These are phyloP conservation scores for Apiospora malaysiana DNA, from an alignment of 2,329 filamentous ascomycete species.

Conservation along the genomic window DNA sequence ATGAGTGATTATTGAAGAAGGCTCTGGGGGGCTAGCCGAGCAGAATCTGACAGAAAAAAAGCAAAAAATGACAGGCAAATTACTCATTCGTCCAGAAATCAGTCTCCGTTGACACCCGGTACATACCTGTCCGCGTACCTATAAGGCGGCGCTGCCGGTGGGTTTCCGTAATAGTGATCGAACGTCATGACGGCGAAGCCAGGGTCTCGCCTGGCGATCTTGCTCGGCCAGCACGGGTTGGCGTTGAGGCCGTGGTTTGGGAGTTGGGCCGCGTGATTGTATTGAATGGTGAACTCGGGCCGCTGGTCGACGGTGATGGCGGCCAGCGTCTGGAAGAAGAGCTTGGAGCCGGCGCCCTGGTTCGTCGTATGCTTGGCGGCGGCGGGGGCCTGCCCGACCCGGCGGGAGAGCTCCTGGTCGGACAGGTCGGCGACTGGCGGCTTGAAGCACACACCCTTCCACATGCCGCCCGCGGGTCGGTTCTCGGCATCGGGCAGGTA, in stretches of 20 bases:
- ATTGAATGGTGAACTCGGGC: conserved; percentile 26
- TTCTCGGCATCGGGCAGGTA: conserved; percentile 25
- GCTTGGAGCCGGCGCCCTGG: background rate
- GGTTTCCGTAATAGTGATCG: conserved; percentile 31
- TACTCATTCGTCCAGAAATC: no score
- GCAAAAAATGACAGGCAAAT: no score
- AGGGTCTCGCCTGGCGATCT: conserved; percentile 28
- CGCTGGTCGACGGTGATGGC: conserved; percentile 21
- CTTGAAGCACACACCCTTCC: conserved; percentile 23
- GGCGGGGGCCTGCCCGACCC: background rate
- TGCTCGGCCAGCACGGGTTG: conserved; percentile 33
- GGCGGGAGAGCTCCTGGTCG: conserved; percentile 16
- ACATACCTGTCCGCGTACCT: no score
- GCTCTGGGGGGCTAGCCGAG: no score
- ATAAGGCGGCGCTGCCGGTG: no score
- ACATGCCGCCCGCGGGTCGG: conserved; percentile 25
- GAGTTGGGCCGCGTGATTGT: background rate
- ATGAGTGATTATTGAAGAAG: no score
- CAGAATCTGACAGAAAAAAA: no score
- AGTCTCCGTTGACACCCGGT: no score
- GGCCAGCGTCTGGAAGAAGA: conserved; percentile 5
- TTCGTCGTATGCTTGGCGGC: background rate
- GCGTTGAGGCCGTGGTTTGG: conserved; percentile 29
- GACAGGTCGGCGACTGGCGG: conserved; percentile 20
- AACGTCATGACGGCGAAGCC: conserved; percentile 31